Percentiles rank a stretch among this genome's conserved stretches.
phyloP scores from a whole-genome alignment of 2,329 filamentous ascomycete species.

The Acephala macrosclerotiorum region DNA sequence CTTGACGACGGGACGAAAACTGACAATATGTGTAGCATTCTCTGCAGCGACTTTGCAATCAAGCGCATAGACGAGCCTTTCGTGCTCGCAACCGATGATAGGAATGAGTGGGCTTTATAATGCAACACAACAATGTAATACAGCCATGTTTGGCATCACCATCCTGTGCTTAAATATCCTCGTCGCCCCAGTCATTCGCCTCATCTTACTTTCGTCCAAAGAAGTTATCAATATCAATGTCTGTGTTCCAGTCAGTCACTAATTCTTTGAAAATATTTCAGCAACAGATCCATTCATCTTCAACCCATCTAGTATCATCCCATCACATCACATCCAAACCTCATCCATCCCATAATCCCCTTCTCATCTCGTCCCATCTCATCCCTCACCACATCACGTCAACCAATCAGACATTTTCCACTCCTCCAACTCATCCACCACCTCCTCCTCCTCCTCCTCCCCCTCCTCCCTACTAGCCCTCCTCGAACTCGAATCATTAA shows the following conservation, averaged over 20 bases:
- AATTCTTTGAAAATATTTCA: no score
- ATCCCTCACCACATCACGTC: neutral
- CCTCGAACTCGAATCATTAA: neutral
- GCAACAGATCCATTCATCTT: no score
- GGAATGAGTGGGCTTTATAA: slow-evolving; percentile 75
- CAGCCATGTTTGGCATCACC: neutral
- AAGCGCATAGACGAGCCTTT: slow-evolving; percentile 95
- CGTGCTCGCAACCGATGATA: slow-evolving; percentile 74
- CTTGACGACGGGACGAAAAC: slow-evolving; percentile 32
- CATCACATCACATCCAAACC: no score
- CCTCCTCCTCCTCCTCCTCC: no score
- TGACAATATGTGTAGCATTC: slow-evolving; percentile 64
- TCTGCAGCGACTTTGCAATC: slow-evolving; percentile 95
- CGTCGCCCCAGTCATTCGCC: neutral
- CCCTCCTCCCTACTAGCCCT: neutral
- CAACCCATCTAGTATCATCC: neutral
- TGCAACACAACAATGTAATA: neutral
- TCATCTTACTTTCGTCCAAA: neutral
- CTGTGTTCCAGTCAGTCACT: no score
- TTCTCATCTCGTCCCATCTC: neutral
- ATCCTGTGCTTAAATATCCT: neutral
- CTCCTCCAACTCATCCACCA: no score
- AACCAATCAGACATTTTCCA: no score
- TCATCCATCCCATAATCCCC: neutral
- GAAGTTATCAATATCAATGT: neutral